A percentile compares a stretch with the other conserved stretches of the same genome.
Conservation (phyloP, 345 rosid species). For the Nephelium lappaceum region DNA sequence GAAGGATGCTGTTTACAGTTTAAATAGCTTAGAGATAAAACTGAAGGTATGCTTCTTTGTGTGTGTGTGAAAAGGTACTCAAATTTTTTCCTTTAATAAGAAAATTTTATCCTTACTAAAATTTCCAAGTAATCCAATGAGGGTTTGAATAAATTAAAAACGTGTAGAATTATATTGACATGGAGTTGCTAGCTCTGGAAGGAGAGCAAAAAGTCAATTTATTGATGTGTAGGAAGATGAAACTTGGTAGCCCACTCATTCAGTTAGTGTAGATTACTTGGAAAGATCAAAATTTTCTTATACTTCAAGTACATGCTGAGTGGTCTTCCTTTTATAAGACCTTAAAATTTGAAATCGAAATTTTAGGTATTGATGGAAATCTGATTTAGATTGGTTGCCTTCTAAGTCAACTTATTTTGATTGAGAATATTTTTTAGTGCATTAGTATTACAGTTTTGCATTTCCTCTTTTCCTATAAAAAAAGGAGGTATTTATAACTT, state of each 20-base stretch:
- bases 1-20: slow-evolving; percentile 57
- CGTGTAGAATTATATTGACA: background rate
- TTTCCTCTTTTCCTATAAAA: too few species aligned
- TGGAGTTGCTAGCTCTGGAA: background rate
- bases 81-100: background rate
- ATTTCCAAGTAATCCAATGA: background rate
- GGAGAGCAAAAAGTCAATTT: background rate
- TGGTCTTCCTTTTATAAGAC: background rate
- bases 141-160: background rate
- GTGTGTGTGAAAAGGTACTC: background rate
- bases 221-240: background rate
- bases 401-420: background rate
- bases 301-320: too few species aligned
- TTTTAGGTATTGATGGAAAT: background rate
- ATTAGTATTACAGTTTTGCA: background rate
- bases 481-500: background rate
- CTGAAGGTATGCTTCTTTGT: slow-evolving; percentile 53
- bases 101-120: too few species aligned
- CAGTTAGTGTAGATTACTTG: background rate
- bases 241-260: background rate
- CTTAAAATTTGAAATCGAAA: background rate
- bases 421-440: background rate
- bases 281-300: too few species aligned
- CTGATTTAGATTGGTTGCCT: background rate
- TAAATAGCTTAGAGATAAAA: slow-evolving; percentile 75